Evolutionary conservation across 129 eudicot species (phyloP), one percentile per base, ranked within the genome.

Genomic region (Solidago caesia): DNA sequence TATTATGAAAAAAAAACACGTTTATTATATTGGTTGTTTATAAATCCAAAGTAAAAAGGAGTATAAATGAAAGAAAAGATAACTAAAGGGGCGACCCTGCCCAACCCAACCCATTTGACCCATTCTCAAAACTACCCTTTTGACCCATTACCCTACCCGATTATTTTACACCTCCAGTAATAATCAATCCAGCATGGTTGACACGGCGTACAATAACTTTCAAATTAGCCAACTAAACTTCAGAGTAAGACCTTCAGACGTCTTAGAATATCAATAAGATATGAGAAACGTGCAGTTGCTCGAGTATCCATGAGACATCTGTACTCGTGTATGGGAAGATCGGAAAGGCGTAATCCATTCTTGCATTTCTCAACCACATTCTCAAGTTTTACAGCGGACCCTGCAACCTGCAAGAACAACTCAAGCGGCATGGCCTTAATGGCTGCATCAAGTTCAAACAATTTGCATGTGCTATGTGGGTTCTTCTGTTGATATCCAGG

Each of bases 351-450:
- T 81, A 86, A 68, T 55, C 96, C 92, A 62, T 41, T 82, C 75
- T 75, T 83, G 77, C 97, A 90, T 83, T 90, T 86, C 81, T 88
- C 97, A 78, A 82, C 52, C 91, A 88, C 33, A 75, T 85, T 85
- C 74, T 90, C 92, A 49, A 80, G 79, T 49, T 74, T 87, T 44
- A 83, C 76, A 71, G 82, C 75, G 53, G 98, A 90, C 43, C 98
- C 97, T 5, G 79, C 92, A 63, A 88, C 88, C 82, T 94, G 96
- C 77, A 94, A 78, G 82, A 88, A 94, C 81, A 94, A 72, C 83
- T 90, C 98, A 58, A 94, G 87, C 7, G 98, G 98, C 96, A 90
- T 85, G 78, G 89, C 83, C 87, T 81, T 94, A 14, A 88, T 82
- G 71, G 91, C 91, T 72, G 82, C 68, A 52, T 88, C 87, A 71